Evolutionary conservation across 2,329 filamentous ascomycete species (phyloP).

Genomic region (Elsinoe australis): DNA sequence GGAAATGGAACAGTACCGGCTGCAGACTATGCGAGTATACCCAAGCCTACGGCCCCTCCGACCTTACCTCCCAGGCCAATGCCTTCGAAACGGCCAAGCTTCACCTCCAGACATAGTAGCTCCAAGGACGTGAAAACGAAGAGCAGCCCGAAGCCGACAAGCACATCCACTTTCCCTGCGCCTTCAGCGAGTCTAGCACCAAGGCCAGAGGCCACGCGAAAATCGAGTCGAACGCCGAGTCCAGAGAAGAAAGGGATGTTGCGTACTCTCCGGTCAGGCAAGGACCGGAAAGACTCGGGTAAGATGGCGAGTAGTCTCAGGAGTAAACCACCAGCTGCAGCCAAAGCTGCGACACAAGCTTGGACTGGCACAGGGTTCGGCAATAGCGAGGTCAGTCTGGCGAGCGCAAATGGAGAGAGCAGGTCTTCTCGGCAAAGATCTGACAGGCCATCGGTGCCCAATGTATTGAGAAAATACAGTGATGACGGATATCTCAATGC

Average conservation of each 20-base stretch:
- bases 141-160: conserved; percentile 13
- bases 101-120: conserved; percentile 41
- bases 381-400: conserved; percentile 21
- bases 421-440: conserved; percentile 11
- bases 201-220: conserved; percentile 32
- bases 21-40: conserved; percentile 71
- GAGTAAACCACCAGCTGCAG: conserved; percentile 48
- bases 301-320: conserved; percentile 40
- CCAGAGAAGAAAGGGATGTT: conserved; percentile 54
- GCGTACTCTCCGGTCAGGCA: conserved; percentile 29
- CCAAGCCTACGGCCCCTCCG: conserved; percentile 55
- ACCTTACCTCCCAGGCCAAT: conserved; percentile 25
- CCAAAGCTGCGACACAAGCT: conserved; percentile 56
- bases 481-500: neutral
- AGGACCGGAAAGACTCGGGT: conserved; percentile 31
- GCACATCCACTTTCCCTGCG: conserved; percentile 21
- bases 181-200: conserved; percentile 31
- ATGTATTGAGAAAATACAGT: conserved; percentile 1
- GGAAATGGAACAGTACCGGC: conserved; percentile 76
- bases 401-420: conserved; percentile 18
- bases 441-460: conserved; percentile 3
- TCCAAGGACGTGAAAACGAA: conserved; percentile 16
- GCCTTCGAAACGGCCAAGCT: conserved; percentile 38
- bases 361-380: conserved; percentile 40
- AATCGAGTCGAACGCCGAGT: conserved; percentile 50